phyloP scores from a whole-genome alignment of 306 rosid genomes.

The Pueraria montana region DNA sequence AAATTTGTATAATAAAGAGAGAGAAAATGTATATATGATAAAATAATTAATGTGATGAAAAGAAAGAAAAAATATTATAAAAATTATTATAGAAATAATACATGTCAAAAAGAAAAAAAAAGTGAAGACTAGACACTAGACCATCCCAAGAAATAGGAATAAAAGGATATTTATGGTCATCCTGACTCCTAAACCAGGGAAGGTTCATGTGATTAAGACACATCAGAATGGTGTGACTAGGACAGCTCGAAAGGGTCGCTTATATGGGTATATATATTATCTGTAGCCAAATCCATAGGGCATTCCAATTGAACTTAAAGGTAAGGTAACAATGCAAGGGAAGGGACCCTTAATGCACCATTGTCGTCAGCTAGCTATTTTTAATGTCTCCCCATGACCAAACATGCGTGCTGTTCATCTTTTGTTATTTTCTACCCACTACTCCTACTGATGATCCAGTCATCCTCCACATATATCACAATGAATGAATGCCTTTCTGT shows the following conservation, averaged over 20 bases:
- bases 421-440: slow-evolving; percentile 60
- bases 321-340: slow-evolving; percentile 14
- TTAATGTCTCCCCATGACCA: slow-evolving; percentile 53
- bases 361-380: slow-evolving; percentile 45
- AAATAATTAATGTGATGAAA: not conserved
- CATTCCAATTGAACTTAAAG: slow-evolving; percentile 26
- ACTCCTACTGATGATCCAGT: slow-evolving; percentile 57
- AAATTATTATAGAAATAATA: not conserved
- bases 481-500: slow-evolving; percentile 29
- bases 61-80: not conserved
- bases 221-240: slow-evolving; percentile 34
- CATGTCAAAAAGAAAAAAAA: not conserved
- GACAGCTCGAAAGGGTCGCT: slow-evolving; percentile 31
- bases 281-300: slow-evolving; percentile 14
- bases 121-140: not conserved
- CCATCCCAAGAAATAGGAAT: slow-evolving; percentile 1
- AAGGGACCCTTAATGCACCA: slow-evolving; percentile 45
- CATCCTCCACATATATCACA: slow-evolving; percentile 68
- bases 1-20: not conserved
- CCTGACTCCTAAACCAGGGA: not conserved
- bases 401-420: slow-evolving; percentile 60
- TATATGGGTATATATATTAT: not conserved
- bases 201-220: slow-evolving; percentile 41
- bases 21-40: not conserved
- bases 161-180: slow-evolving; percentile 21